Conservation (phyloP, 768 basidiomycete species). For the Nidularia pulvinata region DNA sequence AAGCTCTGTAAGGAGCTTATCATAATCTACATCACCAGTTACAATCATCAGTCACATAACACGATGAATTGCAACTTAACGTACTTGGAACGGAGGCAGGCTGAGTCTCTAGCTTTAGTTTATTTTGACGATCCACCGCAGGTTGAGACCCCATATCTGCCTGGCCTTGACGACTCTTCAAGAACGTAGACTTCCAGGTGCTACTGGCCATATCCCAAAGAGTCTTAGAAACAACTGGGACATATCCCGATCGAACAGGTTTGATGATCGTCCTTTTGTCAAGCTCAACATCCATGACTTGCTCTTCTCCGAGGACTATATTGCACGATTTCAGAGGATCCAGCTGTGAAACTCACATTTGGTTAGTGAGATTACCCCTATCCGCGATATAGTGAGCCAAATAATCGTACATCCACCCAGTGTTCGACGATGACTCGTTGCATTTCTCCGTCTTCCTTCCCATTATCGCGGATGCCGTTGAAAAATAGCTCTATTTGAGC, state of each 20-base stretch:
- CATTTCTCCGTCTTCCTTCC: conserved; percentile 11
- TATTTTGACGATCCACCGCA: too few relatives aligned
- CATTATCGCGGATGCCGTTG: conserved; percentile 21
- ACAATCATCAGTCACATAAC: too few relatives aligned
- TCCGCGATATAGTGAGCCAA: too few relatives aligned
- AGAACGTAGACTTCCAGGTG: background rate
- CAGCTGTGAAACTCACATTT: conserved; percentile 24
- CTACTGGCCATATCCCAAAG: conserved; percentile 32
- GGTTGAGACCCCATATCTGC: background rate
- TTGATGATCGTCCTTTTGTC: conserved; percentile 42
- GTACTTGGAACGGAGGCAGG: background rate
- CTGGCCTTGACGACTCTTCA: background rate
- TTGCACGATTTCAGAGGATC: conserved; percentile 31
- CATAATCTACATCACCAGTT: conserved; percentile 9
- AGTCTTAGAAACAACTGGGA: conserved; percentile 25
- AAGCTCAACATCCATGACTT: conserved; percentile 52
- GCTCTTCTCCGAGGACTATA: conserved; percentile 42
- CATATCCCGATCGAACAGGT: conserved; percentile 25
- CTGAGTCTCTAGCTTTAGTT: background rate
- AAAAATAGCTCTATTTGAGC: conserved; percentile 47
- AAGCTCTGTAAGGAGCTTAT: conserved; percentile 25
- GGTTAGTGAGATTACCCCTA: background rate
- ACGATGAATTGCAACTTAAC: background rate
- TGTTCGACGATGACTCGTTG: conserved; percentile 45
- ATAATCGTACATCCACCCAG: conserved; percentile 49